These are phyloP conservation scores for Paspalum notatum DNA, from an alignment of 176 grass and related monocot genomes.

Conservation along the genomic window DNA sequence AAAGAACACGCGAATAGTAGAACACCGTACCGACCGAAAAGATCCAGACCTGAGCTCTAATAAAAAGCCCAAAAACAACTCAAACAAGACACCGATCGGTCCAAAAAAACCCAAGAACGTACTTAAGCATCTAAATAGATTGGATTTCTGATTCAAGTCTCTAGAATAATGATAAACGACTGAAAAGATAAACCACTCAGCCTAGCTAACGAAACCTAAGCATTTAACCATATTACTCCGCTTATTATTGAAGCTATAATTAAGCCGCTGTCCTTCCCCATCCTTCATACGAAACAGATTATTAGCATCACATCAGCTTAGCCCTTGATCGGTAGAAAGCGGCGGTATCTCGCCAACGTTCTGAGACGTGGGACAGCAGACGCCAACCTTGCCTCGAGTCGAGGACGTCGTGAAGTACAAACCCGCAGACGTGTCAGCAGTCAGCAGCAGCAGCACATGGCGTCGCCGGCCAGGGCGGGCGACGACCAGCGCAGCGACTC, in stretches of 20 bases:
- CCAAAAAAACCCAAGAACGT: too few species aligned
- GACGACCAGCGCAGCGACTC: constrained; percentile 24
- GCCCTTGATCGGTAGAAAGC: not conserved
- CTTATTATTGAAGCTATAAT: not conserved
- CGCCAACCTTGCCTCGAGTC: not conserved
- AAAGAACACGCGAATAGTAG: too few species aligned
- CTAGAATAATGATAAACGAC: not conserved
- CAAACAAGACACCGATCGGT: too few species aligned
- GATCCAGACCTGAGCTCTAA: too few species aligned
- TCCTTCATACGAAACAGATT: not conserved
- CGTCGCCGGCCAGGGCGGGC: not conserved
- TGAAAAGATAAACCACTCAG: not conserved
- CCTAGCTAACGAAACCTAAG: not conserved
- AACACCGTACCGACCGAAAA: too few species aligned
- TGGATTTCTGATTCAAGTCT: not conserved
- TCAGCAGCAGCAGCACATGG: constrained; percentile 2
- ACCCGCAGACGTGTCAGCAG: too few species aligned
- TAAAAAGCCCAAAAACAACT: too few species aligned
- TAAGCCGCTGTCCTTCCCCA: too few species aligned
- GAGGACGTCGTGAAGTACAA: constrained; percentile 4
- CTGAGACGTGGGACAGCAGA: not conserved
- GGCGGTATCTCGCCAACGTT: not conserved
- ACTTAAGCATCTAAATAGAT: too few species aligned
- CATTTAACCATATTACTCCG: too few species aligned
- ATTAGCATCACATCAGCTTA: not conserved